phyloP scores from a whole-genome alignment of 208 protist species.

The Phytomonas serpens region DNA sequence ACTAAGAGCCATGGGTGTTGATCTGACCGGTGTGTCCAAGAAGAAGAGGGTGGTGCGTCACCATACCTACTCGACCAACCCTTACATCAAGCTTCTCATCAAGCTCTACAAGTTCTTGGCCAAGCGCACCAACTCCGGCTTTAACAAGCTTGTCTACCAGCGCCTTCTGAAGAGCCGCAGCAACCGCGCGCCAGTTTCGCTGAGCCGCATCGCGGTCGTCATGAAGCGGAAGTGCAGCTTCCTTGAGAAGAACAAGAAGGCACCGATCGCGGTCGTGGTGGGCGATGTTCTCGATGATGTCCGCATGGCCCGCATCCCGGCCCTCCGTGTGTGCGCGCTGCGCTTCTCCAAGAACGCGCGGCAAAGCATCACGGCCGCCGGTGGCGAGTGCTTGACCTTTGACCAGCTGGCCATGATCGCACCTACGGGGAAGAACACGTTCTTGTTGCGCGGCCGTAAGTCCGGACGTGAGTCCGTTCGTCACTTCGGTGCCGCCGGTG shows the following conservation, averaged over 20 bases:
- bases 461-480: conserved; percentile 95
- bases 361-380: conserved; percentile 96
- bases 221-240: conserved; percentile 89
- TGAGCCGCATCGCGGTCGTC: conserved; percentile 93
- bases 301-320: conserved; percentile 94
- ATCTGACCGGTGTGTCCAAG: conserved; percentile 87
- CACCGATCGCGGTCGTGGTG: conserved; percentile 96
- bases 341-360: conserved; percentile 97
- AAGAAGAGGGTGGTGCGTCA: conserved; percentile 89
- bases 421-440: conserved; percentile 96
- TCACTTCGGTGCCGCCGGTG: conserved; percentile 98
- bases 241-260: conserved; percentile 68
- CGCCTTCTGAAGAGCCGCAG: conserved; percentile 94
- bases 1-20: conserved; percentile 72
- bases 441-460: conserved; percentile 96
- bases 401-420: conserved; percentile 95
- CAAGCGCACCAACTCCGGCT: conserved; percentile 95
- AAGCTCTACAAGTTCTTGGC: conserved; percentile 99
- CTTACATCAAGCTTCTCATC: conserved; percentile 97
- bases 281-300: conserved; percentile 99
- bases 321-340: conserved; percentile 96
- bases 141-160: conserved; percentile 98
- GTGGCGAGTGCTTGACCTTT: conserved; percentile 98
- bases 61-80: conserved; percentile 94
- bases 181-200: conserved; percentile 96